Evolutionary conservation across 192 early-diverging fungal genomes (phyloP), one percentile per base, ranked within the genome.

Genomic region (Backusella sp.): DNA sequence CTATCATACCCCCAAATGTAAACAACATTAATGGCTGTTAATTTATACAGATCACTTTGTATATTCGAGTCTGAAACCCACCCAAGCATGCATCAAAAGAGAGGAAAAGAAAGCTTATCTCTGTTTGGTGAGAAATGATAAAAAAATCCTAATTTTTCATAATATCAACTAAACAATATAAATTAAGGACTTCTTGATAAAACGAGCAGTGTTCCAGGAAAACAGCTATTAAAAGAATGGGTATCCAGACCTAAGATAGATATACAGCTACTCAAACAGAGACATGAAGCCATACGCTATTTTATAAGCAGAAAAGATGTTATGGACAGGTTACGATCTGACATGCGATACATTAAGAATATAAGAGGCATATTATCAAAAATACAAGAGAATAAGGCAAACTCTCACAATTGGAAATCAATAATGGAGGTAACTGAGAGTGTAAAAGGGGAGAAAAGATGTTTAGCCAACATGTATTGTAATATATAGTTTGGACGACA

Each of bases 31-130:
- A n/a, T 23, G 6, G 17, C 15, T 42, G 0, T 35, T 65, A 32
- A n/a, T 32, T 56, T 42, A 14, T n/a, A 49, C 73, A 95, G 92
- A n/a, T 95, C 95, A 12, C 79, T 97, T 5, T 88, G 91, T 65
- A 88, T 97, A 15, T 95, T 97, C 74, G 85, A 91, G 46, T 80
- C 88, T 28, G 91, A 92, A 68, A 78, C 87, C 1, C 95, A 97
- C 70, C 94, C 95, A n/a, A 95, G 90, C 71, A 93, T 94, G 86
- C 92, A 94, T 76, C 86, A 84, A 52, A 83, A 83, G 4, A 88
- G 79, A 32, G 77, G 79, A 19, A 90, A 90, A 79, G 93, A 93
- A 76, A 90, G 92, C 0, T 77, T 90, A 6, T 95, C 94, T 0
- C 74, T 96, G 8, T 95, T 90, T 77, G 91, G 93, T 95, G 14